Percentiles rank a stretch among this genome's conserved stretches.
Conservation (phyloP, 2,329 filamentous ascomycete species). For the Nothopassalora personata region DNA sequence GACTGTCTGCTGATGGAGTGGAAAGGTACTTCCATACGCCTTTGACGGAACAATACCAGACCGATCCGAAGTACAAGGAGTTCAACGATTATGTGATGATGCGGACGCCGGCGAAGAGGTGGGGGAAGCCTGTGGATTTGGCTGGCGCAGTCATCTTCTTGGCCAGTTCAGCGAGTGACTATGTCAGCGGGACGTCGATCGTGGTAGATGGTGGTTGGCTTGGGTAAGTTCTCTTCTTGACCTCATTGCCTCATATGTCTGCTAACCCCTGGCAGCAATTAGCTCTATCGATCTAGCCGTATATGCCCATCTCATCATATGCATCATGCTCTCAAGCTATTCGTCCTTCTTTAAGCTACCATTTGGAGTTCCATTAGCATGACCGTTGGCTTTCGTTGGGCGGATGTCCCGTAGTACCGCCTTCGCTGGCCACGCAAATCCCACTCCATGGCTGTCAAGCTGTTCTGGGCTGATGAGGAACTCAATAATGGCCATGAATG, state of each 20-base stretch:
- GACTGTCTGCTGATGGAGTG: slow-evolving; percentile 49
- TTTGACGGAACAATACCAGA: slow-evolving; percentile 23
- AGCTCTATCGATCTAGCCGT: not conserved
- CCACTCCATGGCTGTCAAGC: slow-evolving; percentile 11
- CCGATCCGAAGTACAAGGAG: slow-evolving; percentile 22
- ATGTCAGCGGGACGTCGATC: slow-evolving; percentile 74
- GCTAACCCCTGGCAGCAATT: not conserved
- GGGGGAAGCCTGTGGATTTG: slow-evolving; percentile 80
- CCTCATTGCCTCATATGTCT: not conserved
- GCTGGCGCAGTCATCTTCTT: slow-evolving; percentile 75
- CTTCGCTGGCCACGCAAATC: slow-evolving; percentile 25
- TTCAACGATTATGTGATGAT: slow-evolving; percentile 68
- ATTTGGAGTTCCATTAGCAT: not conserved
- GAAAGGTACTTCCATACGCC: slow-evolving; percentile 21
- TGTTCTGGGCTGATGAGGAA: slow-evolving; percentile 18
- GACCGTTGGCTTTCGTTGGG: not conserved
- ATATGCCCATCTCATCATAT: not conserved
- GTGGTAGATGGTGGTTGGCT: slow-evolving; percentile 74
- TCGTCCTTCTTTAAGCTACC: not conserved
- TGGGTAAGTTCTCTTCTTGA: not conserved
- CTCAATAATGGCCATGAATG: slow-evolving; percentile 26
- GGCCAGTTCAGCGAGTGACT: slow-evolving; percentile 66
- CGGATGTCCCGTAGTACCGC: slow-evolving; percentile 14
- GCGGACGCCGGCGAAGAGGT: slow-evolving; percentile 74
- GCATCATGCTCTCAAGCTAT: not conserved